Percentiles rank a stretch among this genome's conserved stretches.
Conservation (phyloP, 306 rosid species). For the Fragaria iinumae region DNA sequence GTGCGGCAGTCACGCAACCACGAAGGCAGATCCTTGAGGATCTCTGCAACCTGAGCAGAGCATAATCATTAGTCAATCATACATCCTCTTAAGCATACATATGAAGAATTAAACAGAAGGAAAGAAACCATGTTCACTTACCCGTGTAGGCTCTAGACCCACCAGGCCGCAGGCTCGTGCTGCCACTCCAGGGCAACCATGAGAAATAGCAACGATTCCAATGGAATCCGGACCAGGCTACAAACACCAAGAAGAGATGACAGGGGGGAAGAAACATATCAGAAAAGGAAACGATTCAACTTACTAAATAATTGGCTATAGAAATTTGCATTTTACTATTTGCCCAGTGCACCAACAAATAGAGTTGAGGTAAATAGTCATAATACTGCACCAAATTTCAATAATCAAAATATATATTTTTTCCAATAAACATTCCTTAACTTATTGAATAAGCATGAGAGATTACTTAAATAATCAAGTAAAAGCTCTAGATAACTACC, state of each 20-base stretch:
- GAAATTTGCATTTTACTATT: background rate
- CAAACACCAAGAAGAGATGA: constrained; percentile 23
- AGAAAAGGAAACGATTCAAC: background rate
- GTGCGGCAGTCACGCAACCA: constrained; percentile 99
- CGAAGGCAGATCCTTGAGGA: constrained; percentile 94
- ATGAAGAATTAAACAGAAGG: constrained; percentile 4
- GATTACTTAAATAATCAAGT: background rate
- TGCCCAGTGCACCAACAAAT: background rate
- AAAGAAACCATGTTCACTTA: constrained; percentile 35
- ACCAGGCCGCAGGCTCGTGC: constrained; percentile 99
- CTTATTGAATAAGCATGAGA: constrained; percentile 5
- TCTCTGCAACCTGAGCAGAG: constrained; percentile 78
- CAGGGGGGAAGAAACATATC: background rate
- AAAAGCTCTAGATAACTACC: constrained; percentile 37
- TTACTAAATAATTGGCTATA: background rate
- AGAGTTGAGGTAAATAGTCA: background rate
- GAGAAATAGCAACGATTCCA: constrained; percentile 99
- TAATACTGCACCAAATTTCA: background rate
- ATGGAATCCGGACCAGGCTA: constrained; percentile 99
- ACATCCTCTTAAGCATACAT: constrained; percentile 18
- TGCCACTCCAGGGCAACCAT: constrained; percentile 99
- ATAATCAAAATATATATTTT: background rate
- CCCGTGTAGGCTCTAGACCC: constrained; percentile 99
- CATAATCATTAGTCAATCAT: constrained; percentile 20
- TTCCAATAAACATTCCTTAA: background rate